Evolutionary conservation across 495 filamentous ascomycete genomes (phyloP).

Genomic region (Penicillium salamii): DNA sequence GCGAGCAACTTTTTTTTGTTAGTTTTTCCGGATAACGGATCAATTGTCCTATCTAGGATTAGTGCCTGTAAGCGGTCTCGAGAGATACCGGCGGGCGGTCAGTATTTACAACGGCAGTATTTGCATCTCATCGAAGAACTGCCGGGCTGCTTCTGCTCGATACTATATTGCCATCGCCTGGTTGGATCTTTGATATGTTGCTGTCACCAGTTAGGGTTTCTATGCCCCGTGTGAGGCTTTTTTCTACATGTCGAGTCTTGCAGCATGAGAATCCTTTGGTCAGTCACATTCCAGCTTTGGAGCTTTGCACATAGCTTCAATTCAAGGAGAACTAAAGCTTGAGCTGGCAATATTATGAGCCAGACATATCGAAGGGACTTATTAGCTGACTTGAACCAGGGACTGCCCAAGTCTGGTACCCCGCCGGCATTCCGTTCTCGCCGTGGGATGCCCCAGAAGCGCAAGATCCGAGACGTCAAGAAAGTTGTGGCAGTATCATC

Average conservation of each 20-base stretch:
- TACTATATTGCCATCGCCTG: not conserved
- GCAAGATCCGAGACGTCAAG: conserved; percentile 73
- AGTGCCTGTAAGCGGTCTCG: conserved; percentile 1
- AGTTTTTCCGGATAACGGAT: conserved; percentile 36
- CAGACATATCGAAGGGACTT: not conserved
- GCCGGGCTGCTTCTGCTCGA: not conserved
- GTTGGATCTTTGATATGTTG: conserved; percentile 7
- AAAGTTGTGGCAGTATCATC: conserved; percentile 92
- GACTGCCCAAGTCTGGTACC: conserved; percentile 74
- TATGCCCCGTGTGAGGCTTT: conserved; percentile 34
- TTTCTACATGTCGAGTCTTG: conserved; percentile 61
- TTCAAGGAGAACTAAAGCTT: not conserved
- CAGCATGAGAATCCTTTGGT: conserved; percentile 94
- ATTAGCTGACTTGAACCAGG: conserved; percentile 44
- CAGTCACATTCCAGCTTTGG: no score
- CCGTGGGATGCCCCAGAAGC: conserved; percentile 77
- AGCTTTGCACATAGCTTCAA: not conserved
- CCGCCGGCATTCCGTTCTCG: conserved; percentile 72
- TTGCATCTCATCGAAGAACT: not conserved
- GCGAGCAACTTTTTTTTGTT: conserved; percentile 25
- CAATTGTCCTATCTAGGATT: conserved; percentile 13
- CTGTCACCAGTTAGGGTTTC: not conserved
- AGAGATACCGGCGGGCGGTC: no score
- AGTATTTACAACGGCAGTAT: conserved; percentile 1
- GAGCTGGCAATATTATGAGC: not conserved